phyloP scores from a whole-genome alignment of 2,329 filamentous ascomycete genomes.

The Plenodomus lindquistii region DNA sequence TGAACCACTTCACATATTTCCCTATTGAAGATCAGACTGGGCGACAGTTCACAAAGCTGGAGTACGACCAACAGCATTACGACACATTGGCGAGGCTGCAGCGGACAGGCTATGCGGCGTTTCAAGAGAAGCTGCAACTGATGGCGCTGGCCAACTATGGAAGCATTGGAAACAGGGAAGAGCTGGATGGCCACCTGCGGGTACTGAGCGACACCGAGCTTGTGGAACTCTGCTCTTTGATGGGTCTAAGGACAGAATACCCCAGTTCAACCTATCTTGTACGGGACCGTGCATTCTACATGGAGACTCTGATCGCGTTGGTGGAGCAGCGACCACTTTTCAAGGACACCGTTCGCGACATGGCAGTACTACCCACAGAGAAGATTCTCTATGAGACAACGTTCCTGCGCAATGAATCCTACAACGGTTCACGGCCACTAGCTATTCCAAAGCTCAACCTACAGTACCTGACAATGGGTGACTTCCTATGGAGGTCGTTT shows the following conservation, averaged over 20 bases:
- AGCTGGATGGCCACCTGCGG: slow-evolving; percentile 76
- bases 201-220: slow-evolving; percentile 76
- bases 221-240: slow-evolving; percentile 65
- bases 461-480: slow-evolving; percentile 91
- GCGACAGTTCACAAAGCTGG: slow-evolving; percentile 69
- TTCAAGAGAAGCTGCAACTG: slow-evolving; percentile 88
- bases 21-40: slow-evolving; percentile 90
- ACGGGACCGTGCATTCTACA: slow-evolving; percentile 65
- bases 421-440: slow-evolving; percentile 83
- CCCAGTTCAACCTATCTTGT: slow-evolving; percentile 69
- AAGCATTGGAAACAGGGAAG: slow-evolving; percentile 77
- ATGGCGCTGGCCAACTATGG: slow-evolving; percentile 91
- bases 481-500: slow-evolving; percentile 96
- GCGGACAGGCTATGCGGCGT: slow-evolving; percentile 72
- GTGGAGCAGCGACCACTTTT: slow-evolving; percentile 82
- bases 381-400: slow-evolving; percentile 75
- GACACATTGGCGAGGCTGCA: slow-evolving; percentile 77
- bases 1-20: slow-evolving; percentile 86
- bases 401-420: slow-evolving; percentile 79
- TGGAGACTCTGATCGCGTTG: slow-evolving; percentile 72
- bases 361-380: slow-evolving; percentile 85
- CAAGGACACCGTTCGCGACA: slow-evolving; percentile 72
- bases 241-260: slow-evolving; percentile 83
- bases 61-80: slow-evolving; percentile 82
- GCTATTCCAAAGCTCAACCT: slow-evolving; percentile 93